Conservation (phyloP, 2,329 filamentous ascomycete genomes). For the Colletotrichum acutatum region DNA sequence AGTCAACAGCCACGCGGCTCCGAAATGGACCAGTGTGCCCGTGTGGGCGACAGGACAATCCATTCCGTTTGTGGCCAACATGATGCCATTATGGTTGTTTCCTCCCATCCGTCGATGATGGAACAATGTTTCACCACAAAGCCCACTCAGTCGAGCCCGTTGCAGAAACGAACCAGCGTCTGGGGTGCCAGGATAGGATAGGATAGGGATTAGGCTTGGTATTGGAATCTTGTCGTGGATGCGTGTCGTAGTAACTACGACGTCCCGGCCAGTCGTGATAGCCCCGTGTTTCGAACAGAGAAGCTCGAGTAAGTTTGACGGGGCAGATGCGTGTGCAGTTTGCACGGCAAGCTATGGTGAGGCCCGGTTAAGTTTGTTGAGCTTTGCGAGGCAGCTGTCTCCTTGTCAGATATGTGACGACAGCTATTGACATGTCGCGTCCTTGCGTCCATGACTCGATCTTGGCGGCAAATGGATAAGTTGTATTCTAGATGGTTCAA, state of each 20-base stretch:
- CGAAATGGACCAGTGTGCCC: neutral
- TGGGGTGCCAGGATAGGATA: neutral
- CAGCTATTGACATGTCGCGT: constrained; percentile 2
- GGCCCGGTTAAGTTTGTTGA: neutral
- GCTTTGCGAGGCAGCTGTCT: neutral
- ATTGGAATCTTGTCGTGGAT: neutral
- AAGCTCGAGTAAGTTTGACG: constrained; percentile 10
- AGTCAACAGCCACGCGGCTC: constrained; percentile 25
- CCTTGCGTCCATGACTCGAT: constrained; percentile 12
- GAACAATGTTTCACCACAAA: constrained; percentile 22
- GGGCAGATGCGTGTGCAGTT: neutral
- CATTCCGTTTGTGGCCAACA: constrained; percentile 6
- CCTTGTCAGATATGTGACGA: neutral
- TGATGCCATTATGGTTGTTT: constrained; percentile 28
- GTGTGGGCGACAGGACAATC: constrained; percentile 7
- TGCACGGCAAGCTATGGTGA: neutral
- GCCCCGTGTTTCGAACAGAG: constrained; percentile 31
- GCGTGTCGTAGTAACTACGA: constrained; percentile 17
- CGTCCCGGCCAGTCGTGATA: constrained; percentile 14
- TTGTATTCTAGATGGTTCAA: neutral
- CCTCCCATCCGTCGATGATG: constrained; percentile 7
- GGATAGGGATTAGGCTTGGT: neutral
- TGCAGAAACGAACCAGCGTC: constrained; percentile 11
- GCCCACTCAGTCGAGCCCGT: neutral
- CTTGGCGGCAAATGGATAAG: neutral